These are phyloP conservation scores for Nymphaea colorata DNA, from an alignment of 164 flowering plant genomes.

Conservation along the genomic window DNA sequence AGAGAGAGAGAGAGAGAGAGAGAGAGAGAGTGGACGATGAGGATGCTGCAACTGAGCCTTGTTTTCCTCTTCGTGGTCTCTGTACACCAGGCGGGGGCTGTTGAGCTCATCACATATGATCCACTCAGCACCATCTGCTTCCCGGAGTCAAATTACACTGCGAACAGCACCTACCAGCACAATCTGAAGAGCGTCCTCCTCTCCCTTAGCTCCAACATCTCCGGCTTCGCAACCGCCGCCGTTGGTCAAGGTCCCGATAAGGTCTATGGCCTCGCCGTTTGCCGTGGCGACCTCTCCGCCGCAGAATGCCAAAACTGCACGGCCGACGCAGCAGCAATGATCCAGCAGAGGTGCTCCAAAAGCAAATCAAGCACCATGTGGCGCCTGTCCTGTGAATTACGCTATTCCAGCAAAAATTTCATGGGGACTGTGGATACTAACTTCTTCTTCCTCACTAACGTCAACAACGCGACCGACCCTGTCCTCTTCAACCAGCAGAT, in stretches of 20 bases:
- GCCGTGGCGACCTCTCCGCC: background rate
- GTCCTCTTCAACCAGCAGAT: background rate
- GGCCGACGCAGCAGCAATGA: background rate
- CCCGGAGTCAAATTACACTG: conserved; percentile 1
- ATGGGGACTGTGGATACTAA: background rate
- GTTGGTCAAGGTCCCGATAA: background rate
- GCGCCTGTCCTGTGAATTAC: background rate
- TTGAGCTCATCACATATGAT: no score
- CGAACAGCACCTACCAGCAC: conserved; percentile 6
- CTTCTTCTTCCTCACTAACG: background rate
- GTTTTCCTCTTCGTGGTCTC: no score
- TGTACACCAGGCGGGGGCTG: no score
- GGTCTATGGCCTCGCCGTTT: conserved; percentile 1
- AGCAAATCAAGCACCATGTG: background rate
- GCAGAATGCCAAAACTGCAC: background rate
- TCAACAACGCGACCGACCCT: background rate
- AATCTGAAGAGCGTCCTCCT: conserved; percentile 9
- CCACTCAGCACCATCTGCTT: no score
- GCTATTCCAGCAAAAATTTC: conserved; percentile 1
- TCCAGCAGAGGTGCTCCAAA: background rate
- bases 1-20: no score
- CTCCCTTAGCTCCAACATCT: background rate
- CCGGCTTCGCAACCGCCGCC: background rate
- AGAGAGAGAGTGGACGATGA: no score
- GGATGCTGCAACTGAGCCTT: no score